Percentiles rank a stretch among this genome's conserved stretches.
phyloP scores from a whole-genome alignment of 257 asterid species.

The Lycium ferocissimum region DNA sequence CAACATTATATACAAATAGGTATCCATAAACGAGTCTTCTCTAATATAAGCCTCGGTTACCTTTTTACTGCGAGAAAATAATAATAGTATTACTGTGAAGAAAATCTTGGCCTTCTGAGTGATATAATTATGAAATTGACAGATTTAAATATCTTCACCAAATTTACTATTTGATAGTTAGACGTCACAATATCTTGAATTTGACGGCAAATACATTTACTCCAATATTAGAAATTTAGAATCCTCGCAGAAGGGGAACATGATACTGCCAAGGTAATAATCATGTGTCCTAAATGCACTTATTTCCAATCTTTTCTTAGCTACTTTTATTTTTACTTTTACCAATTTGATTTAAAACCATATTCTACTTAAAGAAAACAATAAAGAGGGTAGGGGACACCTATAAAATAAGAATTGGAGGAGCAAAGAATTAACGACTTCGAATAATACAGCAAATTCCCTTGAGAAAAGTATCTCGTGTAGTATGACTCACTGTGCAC shows the following conservation, averaged over 20 bases:
- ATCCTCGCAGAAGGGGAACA: neutral
- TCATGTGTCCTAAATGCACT: neutral
- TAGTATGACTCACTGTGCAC: no score
- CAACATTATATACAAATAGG: no score
- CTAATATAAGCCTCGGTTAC: no score
- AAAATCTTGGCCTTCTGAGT: neutral
- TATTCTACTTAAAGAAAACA: neutral
- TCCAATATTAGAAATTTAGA: neutral
- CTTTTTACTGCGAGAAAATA: no score
- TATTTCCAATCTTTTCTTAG: neutral
- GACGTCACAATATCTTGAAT: slow-evolving; percentile 2
- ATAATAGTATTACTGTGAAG: neutral
- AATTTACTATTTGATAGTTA: neutral
- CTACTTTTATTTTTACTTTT: neutral
- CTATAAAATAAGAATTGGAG: neutral
- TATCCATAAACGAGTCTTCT: no score
- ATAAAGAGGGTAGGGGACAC: neutral
- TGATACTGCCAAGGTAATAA: neutral
- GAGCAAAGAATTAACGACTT: neutral
- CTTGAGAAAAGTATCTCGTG: no score
- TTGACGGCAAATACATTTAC: neutral
- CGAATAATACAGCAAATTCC: neutral
- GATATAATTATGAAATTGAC: neutral
- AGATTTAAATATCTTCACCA: neutral
- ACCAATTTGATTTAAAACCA: no score